These are phyloP conservation scores for Pleurotus platypus DNA, from an alignment of 768 basidiomycete genomes.

Conservation along the genomic window DNA sequence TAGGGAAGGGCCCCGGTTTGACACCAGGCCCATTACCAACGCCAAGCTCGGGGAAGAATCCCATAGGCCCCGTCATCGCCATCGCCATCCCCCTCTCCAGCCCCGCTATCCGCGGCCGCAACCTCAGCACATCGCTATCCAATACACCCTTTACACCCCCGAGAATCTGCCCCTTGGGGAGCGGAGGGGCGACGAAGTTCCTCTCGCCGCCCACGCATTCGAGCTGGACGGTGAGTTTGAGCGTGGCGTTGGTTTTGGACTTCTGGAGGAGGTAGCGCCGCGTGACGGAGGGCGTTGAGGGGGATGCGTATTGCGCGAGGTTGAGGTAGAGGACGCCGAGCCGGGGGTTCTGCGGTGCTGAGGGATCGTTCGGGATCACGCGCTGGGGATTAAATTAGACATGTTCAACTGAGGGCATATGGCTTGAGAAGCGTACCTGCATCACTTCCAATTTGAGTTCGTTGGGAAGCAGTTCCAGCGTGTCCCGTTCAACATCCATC, in stretches of 20 bases:
- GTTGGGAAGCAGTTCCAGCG: slow-evolving; percentile 48
- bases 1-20: not conserved
- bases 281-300: slow-evolving; percentile 51
- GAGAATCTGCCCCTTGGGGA: slow-evolving; percentile 71
- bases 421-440: slow-evolving; percentile 24
- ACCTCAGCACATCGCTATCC: slow-evolving; percentile 49
- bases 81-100: slow-evolving; percentile 36
- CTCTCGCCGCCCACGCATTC: slow-evolving; percentile 50
- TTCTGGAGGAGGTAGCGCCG: slow-evolving; percentile 66
- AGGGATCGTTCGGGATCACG: slow-evolving; percentile 53
- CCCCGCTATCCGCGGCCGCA: slow-evolving; percentile 49
- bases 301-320: slow-evolving; percentile 64
- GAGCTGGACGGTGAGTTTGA: slow-evolving; percentile 66
- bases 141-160: slow-evolving; percentile 63
- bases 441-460: slow-evolving; percentile 66
- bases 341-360: slow-evolving; percentile 53
- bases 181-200: slow-evolving; percentile 58
- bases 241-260: slow-evolving; percentile 76
- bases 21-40: slow-evolving; percentile 1
- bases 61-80: slow-evolving; percentile 33
- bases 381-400: slow-evolving; percentile 18
- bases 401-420: not conserved
- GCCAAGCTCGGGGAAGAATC: not conserved
- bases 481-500: slow-evolving; percentile 52
- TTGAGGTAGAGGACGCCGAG: slow-evolving; percentile 68